Evolutionary conservation across 305 asterid species (phyloP).

Genomic region (Ruellia speciosa): DNA sequence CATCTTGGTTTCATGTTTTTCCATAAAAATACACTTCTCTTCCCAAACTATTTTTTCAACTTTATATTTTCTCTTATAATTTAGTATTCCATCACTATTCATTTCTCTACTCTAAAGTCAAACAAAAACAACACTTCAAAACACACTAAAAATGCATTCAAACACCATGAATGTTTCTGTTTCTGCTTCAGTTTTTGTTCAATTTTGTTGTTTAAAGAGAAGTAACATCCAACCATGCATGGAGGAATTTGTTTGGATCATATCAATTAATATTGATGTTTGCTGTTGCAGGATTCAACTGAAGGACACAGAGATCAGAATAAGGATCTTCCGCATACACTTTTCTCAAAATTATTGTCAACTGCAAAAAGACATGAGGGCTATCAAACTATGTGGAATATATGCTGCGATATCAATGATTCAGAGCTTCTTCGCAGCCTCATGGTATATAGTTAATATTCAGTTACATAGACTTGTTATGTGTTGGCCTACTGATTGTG

Average conservation of each 20-base stretch:
- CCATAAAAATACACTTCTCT: too few species aligned
- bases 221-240: neutral
- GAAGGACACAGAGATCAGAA: slow-evolving; percentile 40
- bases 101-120: too few species aligned
- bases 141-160: slow-evolving; percentile 8
- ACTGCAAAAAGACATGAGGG: slow-evolving; percentile 80
- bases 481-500: slow-evolving; percentile 4
- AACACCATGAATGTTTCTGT: slow-evolving; percentile 8
- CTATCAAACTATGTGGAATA: slow-evolving; percentile 77
- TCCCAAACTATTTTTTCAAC: too few species aligned
- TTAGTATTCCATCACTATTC: too few species aligned
- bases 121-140: neutral
- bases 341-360: slow-evolving; percentile 61
- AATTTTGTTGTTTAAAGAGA: neutral
- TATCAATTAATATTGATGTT: slow-evolving; percentile 16
- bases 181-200: neutral
- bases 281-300: slow-evolving; percentile 46
- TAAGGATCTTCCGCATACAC: slow-evolving; percentile 40
- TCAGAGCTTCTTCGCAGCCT: slow-evolving; percentile 70
- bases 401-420: slow-evolving; percentile 67
- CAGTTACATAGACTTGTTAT: slow-evolving; percentile 14
- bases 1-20: too few species aligned
- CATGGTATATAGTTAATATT: slow-evolving; percentile 47
- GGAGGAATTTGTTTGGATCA: slow-evolving; percentile 7
- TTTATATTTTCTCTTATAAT: too few species aligned